Conservation (phyloP, 2,329 filamentous ascomycete species). For the Microsporum audouinii region DNA sequence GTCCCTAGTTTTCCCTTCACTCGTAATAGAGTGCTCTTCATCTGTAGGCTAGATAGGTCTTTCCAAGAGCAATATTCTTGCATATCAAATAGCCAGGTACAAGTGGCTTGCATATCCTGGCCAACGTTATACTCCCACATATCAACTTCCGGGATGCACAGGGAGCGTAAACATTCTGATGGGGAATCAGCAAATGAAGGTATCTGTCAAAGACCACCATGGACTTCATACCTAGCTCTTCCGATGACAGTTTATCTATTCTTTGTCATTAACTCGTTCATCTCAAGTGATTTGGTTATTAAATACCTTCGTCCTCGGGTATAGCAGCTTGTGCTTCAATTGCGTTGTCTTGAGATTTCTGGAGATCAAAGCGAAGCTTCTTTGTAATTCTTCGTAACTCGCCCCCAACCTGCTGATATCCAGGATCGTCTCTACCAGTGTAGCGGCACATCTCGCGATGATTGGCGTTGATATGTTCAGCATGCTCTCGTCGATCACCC, state of each 20-base stretch:
- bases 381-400: slow-evolving; percentile 8
- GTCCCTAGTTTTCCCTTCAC: slow-evolving; percentile 13
- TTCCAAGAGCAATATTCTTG: slow-evolving; percentile 32
- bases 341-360: neutral
- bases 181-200: neutral
- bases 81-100: slow-evolving; percentile 32
- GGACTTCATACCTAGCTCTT: neutral
- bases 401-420: slow-evolving; percentile 25
- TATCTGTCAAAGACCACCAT: too few species aligned
- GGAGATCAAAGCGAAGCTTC: neutral
- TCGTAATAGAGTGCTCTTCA: slow-evolving; percentile 29
- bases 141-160: slow-evolving; percentile 34
- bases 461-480: slow-evolving; percentile 24
- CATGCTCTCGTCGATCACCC: slow-evolving; percentile 22
- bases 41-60: slow-evolving; percentile 14
- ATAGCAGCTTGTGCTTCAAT: neutral
- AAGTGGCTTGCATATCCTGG: slow-evolving; percentile 30
- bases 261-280: neutral
- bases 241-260: neutral
- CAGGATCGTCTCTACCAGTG: slow-evolving; percentile 18
- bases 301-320: neutral
- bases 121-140: slow-evolving; percentile 28
- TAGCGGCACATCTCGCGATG: slow-evolving; percentile 32
- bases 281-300: neutral
- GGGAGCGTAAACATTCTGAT: slow-evolving; percentile 4